phyloP scores from a whole-genome alignment of 1,284 basidiomycete species.

The Cystobasidiaceae sp. region DNA sequence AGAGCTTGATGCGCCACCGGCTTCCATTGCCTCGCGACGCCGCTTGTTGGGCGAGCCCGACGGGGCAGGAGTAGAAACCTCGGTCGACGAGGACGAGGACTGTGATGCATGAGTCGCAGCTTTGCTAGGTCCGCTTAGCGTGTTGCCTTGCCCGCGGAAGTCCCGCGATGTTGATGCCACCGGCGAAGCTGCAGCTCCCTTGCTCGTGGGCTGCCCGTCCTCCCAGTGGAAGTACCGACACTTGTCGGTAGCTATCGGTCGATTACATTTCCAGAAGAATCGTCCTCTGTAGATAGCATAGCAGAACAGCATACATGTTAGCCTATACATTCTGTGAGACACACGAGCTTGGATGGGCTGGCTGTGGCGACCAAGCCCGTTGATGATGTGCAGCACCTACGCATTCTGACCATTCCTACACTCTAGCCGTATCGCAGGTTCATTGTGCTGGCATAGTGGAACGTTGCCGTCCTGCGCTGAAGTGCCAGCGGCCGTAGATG shows the following conservation, averaged over 20 bases:
- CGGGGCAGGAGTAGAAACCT: slow-evolving; percentile 9
- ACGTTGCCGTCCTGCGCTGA: not conserved
- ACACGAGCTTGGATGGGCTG: too few species aligned
- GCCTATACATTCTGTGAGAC: not conserved
- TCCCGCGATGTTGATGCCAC: not conserved
- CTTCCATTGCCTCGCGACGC: slow-evolving; percentile 12
- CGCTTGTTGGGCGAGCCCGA: slow-evolving; percentile 14
- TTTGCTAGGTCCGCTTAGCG: not conserved
- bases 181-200: not conserved
- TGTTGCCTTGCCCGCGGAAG: not conserved
- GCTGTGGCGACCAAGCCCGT: too few species aligned
- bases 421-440: slow-evolving; percentile 8
- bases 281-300: slow-evolving; percentile 3
- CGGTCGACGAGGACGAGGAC: not conserved
- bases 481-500: not conserved
- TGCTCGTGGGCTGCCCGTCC: not conserved
- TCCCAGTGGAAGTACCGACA: slow-evolving; percentile 28
- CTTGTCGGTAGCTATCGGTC: slow-evolving; percentile 8
- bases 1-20: not conserved
- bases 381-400: not conserved
- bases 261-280: slow-evolving; percentile 25
- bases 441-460: slow-evolving; percentile 9
- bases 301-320: not conserved
- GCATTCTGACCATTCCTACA: slow-evolving; percentile 20
- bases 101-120: not conserved